Conservation (phyloP, 169 alveolate genomes). For the Hammondia hammondi region DNA sequence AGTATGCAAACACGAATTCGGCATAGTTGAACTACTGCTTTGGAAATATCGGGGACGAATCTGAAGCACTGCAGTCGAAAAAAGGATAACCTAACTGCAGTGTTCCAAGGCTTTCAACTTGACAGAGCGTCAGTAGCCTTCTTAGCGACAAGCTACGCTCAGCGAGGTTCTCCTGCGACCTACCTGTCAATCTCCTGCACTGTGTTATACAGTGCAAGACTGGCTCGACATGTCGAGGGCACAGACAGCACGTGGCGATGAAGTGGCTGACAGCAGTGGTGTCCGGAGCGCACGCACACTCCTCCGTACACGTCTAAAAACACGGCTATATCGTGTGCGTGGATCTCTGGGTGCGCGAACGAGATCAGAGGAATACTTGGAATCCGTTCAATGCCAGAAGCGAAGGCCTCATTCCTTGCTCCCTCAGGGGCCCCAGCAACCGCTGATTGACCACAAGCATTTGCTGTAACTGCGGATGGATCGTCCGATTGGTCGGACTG, state of each 20-base stretch:
- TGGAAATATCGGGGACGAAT: background rate
- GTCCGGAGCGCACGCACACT: constrained; percentile 40
- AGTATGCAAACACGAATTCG: background rate
- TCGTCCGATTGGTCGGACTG: background rate
- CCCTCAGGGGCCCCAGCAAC: no score
- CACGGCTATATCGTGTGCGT: constrained; percentile 9
- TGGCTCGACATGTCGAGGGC: constrained; percentile 50
- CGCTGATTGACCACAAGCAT: no score
- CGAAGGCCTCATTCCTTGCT: no score
- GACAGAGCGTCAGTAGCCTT: no score
- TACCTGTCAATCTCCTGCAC: constrained; percentile 50
- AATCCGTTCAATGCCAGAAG: background rate
- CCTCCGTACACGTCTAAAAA: constrained; percentile 38
- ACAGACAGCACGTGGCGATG: constrained; percentile 37
- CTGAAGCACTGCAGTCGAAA: background rate
- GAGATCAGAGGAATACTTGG: background rate
- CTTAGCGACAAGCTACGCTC: no score
- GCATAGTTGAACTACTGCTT: no score
- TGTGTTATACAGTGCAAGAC: constrained; percentile 55
- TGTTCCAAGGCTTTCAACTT: background rate
- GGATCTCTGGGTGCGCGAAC: background rate
- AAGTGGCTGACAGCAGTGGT: constrained; percentile 67
- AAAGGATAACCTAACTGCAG: background rate
- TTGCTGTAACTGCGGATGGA: background rate
- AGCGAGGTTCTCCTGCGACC: background rate